Conservation (phyloP, 805 yeast species). For the Kluyveromyces dobzhanskii region DNA sequence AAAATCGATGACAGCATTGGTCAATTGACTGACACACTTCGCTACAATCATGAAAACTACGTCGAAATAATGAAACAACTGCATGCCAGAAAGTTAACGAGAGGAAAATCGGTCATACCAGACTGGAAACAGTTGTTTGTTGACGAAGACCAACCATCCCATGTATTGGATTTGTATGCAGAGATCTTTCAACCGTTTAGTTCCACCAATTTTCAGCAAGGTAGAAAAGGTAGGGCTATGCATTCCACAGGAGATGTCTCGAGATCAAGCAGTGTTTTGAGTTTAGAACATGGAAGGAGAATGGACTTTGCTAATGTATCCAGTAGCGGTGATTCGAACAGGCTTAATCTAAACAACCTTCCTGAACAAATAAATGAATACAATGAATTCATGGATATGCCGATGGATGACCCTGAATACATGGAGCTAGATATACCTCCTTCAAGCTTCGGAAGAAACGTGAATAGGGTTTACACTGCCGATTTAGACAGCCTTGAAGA, state of each 20-base stretch:
- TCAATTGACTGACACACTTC: slow-evolving; percentile 18
- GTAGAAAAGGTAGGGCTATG: neutral
- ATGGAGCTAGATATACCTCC: slow-evolving; percentile 25
- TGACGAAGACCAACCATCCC: neutral
- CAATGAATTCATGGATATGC: slow-evolving; percentile 11
- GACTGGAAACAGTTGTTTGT: slow-evolving; percentile 5
- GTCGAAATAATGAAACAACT: slow-evolving; percentile 13
- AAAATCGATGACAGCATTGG: slow-evolving; percentile 20
- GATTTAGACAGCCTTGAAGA: slow-evolving; percentile 19
- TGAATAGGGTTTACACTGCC: slow-evolving; percentile 12
- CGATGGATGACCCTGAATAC: slow-evolving; percentile 5
- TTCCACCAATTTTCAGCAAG: slow-evolving; percentile 2
- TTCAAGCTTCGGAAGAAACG: slow-evolving; percentile 24
- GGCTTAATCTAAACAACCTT: neutral
- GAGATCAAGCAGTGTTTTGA: slow-evolving; percentile 19
- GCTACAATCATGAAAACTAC: slow-evolving; percentile 18
- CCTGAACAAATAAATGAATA: slow-evolving; percentile 27
- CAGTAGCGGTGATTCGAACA: neutral
- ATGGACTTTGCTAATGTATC: slow-evolving; percentile 7
- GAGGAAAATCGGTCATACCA: slow-evolving; percentile 3
- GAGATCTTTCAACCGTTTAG: slow-evolving; percentile 4
- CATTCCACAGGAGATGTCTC: slow-evolving; percentile 7
- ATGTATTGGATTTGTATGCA: neutral
- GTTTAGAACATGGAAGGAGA: slow-evolving; percentile 24
- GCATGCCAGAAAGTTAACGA: neutral